Base-by-base conservation (phyloP, 2,329 filamentous ascomycete species). In the Fusarium hainanense region DNA sequence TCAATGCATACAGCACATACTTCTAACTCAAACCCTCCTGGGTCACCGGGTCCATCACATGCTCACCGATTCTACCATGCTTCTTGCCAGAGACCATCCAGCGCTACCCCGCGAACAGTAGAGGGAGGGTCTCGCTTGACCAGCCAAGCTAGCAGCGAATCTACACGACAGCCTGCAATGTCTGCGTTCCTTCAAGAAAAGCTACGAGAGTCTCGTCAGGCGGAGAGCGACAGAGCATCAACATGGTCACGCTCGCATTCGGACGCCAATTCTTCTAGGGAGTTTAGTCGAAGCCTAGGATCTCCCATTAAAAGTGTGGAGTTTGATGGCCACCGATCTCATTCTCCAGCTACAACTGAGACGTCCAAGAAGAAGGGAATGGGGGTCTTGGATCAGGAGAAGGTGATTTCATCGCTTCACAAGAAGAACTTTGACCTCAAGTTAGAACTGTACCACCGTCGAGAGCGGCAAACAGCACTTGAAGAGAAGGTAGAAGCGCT, bases 361-460 rank as follows among this genome's bases (percentile, higher is more conserved):
- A 58, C 75, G 11, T 68, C 77, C 13, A 84, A 81, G 71, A 85
- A 84, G 68, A 88, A 85, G 68, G 84, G 84, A 6, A 82, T 91
- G 78, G 89, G 90, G 4, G 80, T 89, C 9, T 90, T 90, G 75
- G 90, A 92, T 71, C 89, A 91, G 82, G 90, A 93, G 77, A 83
- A 89, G 85, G 87, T 89, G 56, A 80, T 93, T 54, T 91, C 90
- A 7, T 89, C 84, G 3, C 79, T 93, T 23, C 89, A 90, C 77
- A 93, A 93, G 76, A 88, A 92, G 79, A 93, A 93, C 74, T 93
- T 93, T 71, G 90, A 92, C 70, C 83, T 93, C 43, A 93, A 93
- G 77, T 82, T 93, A 32, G 90, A 93, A 75, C 79, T 93, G 2
- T 92, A 87, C 71, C 90, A 93, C 74, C 85, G 90, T 9, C 85